Percentiles rank a stretch among this genome's conserved stretches.
These are phyloP conservation scores for Alternaria sp. DNA, from an alignment of 2,329 filamentous ascomycete species.

Conservation along the genomic window DNA sequence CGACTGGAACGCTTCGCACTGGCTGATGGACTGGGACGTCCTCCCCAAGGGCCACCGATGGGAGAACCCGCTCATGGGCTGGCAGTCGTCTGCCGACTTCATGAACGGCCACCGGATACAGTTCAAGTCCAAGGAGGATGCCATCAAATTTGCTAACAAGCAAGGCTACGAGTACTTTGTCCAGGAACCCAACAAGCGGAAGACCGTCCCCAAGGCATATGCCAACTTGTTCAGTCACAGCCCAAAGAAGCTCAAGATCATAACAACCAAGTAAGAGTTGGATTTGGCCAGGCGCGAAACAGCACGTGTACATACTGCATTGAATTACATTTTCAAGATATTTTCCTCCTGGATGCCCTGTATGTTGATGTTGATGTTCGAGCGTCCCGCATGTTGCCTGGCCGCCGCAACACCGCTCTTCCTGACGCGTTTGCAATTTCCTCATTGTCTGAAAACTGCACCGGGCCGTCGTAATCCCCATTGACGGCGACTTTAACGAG, in stretches of 20 bases:
- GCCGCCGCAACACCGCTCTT: background rate
- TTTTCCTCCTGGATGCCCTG: background rate
- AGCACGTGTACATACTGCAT: constrained; percentile 38
- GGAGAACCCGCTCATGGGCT: constrained; percentile 98
- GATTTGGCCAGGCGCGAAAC: background rate
- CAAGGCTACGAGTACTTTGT: constrained; percentile 99
- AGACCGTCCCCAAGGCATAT: constrained; percentile 89
- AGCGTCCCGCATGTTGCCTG: background rate
- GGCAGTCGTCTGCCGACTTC: constrained; percentile 93
- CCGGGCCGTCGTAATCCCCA: background rate
- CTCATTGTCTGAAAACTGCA: background rate
- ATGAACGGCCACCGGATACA: constrained; percentile 93
- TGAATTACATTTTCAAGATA: constrained; percentile 10
- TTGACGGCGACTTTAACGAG: background rate
- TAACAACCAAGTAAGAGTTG: constrained; percentile 74
- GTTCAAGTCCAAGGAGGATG: constrained; percentile 93
- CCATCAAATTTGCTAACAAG: constrained; percentile 94
- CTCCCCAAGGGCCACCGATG: constrained; percentile 90
- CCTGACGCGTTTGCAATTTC: background rate
- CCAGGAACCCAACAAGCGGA: constrained; percentile 91
- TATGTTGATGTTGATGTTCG: background rate
- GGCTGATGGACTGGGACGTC: constrained; percentile 99
- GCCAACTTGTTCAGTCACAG: constrained; percentile 95
- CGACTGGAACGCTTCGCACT: constrained; percentile 80
- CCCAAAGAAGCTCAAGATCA: constrained; percentile 81